Base-by-base conservation (phyloP, 495 filamentous ascomycete species). In the Penicillium lagena region DNA sequence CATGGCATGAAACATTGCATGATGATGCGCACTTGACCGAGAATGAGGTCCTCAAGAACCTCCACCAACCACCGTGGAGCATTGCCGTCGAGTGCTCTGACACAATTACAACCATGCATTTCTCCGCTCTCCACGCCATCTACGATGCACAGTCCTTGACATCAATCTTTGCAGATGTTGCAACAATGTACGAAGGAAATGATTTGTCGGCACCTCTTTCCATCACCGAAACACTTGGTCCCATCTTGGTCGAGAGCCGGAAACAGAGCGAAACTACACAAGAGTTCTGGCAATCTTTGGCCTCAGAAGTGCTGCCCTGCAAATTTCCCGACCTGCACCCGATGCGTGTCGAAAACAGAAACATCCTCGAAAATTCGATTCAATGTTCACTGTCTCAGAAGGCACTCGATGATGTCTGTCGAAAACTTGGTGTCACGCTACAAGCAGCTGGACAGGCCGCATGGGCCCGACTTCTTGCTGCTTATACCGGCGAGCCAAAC, bases 91-190 rank as follows among this genome's bases (percentile, higher is more conserved):
- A 57, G 9, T 37, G 60, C 31, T 42, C 52, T 0, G 42, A 53
- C 7, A 37, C 33, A 1, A 46, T 45, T 4, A 46, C 37, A 10
- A 42, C 56, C 0, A 46, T 84, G 9, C 56, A 72, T 33, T 68
- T 86, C 35, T 78, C 70, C 11, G 71, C 76, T 6, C 80, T 89
- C 41, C 88, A 95, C 62, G 84, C 85, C 3, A 64, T 95, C 1
- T 93, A 89, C 50, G 88, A 95, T 66, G 89, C 85, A 0, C 70
- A 78, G 30, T 83, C 85, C 12, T 63, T 95, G 6, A 66, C 74
- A 12, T 39, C 64, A 1, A 70, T 90, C 4, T 67, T 90, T 3
- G 51, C 66, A 1, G 79, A 85, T 46, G 60, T 90, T 27, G 50
- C 56, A 6, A 51, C 50, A 41, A 59, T 56, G 14, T 73, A 75